phyloP scores from a whole-genome alignment of 163 green algal species.

The Prototheca cutis region DNA sequence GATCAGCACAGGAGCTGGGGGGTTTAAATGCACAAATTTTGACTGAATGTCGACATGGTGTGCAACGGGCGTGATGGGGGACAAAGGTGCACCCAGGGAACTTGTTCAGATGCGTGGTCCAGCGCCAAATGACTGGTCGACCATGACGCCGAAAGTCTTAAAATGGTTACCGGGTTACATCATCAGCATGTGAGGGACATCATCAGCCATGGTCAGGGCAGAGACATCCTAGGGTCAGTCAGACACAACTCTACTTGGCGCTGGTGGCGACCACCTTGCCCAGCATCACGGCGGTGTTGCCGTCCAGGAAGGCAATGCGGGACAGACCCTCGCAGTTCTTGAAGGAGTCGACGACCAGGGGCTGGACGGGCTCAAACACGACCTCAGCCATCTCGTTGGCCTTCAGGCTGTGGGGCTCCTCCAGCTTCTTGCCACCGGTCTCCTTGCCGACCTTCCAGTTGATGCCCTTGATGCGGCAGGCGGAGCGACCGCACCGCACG shows the following conservation, averaged over 20 bases:
- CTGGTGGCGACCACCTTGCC: constrained; percentile 71
- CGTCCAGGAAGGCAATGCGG: constrained; percentile 88
- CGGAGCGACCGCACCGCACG: constrained; percentile 78
- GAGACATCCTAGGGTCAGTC: too few species aligned
- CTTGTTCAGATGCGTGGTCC: too few species aligned
- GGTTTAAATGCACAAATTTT: too few species aligned
- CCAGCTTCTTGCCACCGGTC: constrained; percentile 89
- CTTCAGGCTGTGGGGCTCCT: constrained; percentile 75
- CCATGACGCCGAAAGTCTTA: too few species aligned
- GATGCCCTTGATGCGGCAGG: constrained; percentile 72
- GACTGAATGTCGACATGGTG: too few species aligned
- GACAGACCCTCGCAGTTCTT: constrained; percentile 88
- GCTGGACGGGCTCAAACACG: constrained; percentile 79
- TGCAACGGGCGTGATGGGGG: too few species aligned
- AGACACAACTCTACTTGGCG: constrained; percentile 51
- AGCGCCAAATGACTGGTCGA: too few species aligned
- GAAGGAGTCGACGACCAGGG: constrained; percentile 81
- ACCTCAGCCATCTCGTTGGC: constrained; percentile 87
- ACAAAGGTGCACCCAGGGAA: too few species aligned
- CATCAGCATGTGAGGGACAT: too few species aligned
- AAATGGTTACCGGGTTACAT: too few species aligned
- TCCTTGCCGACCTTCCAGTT: constrained; percentile 93
- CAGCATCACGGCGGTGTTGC: constrained; percentile 91
- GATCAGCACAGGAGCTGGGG: too few species aligned
- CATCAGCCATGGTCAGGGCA: too few species aligned